phyloP scores from a whole-genome alignment of 768 basidiomycete genomes.

The Pleurotus giganteus region DNA sequence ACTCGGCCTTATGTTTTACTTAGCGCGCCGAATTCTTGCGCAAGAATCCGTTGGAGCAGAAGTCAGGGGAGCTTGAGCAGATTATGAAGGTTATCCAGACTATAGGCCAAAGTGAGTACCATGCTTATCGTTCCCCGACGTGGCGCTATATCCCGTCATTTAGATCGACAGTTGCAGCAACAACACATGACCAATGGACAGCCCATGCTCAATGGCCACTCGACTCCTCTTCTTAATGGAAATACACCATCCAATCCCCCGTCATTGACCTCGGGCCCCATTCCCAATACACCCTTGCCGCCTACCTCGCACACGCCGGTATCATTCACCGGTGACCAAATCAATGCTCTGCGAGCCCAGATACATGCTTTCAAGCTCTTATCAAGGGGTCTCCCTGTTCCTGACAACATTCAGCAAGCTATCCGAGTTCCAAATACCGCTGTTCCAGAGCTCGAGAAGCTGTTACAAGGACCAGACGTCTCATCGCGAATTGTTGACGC shows the following conservation, averaged over 20 bases:
- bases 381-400: slow-evolving; percentile 61
- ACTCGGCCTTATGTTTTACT: slow-evolving; percentile 7
- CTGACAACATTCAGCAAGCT: slow-evolving; percentile 67
- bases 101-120: slow-evolving; percentile 35
- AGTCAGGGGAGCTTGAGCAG: slow-evolving; percentile 42
- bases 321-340: slow-evolving; percentile 76
- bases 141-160: slow-evolving; percentile 1
- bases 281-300: slow-evolving; percentile 42
- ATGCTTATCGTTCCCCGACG: slow-evolving; percentile 7
- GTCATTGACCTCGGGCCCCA: slow-evolving; percentile 47
- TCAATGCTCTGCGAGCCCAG: slow-evolving; percentile 73
- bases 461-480: slow-evolving; percentile 59
- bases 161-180: background rate
- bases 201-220: slow-evolving; percentile 50
- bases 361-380: slow-evolving; percentile 81
- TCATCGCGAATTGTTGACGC: slow-evolving; percentile 67
- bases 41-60: slow-evolving; percentile 50
- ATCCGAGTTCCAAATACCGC: slow-evolving; percentile 64
- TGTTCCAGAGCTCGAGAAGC: slow-evolving; percentile 61
- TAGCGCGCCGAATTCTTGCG: slow-evolving; percentile 50
- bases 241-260: slow-evolving; percentile 30
- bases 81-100: slow-evolving; percentile 47
- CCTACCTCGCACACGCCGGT: slow-evolving; percentile 68
- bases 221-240: slow-evolving; percentile 37
- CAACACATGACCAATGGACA: slow-evolving; percentile 2